phyloP scores from a whole-genome alignment of 2,329 filamentous ascomycete species.

The Diaporthe vexans region DNA sequence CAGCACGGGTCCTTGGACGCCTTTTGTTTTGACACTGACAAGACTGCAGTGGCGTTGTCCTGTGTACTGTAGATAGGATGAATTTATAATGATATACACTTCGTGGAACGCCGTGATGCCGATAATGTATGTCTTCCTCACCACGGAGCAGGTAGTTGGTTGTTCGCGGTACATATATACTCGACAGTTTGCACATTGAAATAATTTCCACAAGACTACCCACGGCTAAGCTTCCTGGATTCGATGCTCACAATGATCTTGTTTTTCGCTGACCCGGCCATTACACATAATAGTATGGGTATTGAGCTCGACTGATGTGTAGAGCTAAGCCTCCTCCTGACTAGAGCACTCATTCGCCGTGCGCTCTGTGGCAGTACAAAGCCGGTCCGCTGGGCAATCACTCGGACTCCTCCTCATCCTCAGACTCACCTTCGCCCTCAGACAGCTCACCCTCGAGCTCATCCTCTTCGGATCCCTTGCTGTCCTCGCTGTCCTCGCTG shows the following conservation, averaged over 20 bases:
- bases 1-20: not conserved
- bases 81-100: not conserved
- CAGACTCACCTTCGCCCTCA: constrained; percentile 41
- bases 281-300: constrained; percentile 12
- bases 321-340: not conserved
- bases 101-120: not conserved
- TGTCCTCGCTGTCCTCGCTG: constrained; percentile 54
- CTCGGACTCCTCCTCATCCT: constrained; percentile 48
- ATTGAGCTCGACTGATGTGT: constrained; percentile 10
- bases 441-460: constrained; percentile 57
- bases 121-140: not conserved
- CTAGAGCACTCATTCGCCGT: not conserved
- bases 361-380: not conserved
- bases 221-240: too few species aligned
- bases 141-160: too few species aligned
- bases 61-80: not conserved
- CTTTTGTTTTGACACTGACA: not conserved
- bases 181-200: not conserved
- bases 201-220: not conserved
- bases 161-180: not conserved
- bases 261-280: not conserved
- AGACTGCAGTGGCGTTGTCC: not conserved
- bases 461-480: constrained; percentile 56
- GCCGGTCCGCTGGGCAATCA: not conserved
- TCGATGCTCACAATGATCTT: too few species aligned